These are phyloP conservation scores for Rhodotorula sp. DNA, from an alignment of 1,284 basidiomycete species.

Conservation along the genomic window DNA sequence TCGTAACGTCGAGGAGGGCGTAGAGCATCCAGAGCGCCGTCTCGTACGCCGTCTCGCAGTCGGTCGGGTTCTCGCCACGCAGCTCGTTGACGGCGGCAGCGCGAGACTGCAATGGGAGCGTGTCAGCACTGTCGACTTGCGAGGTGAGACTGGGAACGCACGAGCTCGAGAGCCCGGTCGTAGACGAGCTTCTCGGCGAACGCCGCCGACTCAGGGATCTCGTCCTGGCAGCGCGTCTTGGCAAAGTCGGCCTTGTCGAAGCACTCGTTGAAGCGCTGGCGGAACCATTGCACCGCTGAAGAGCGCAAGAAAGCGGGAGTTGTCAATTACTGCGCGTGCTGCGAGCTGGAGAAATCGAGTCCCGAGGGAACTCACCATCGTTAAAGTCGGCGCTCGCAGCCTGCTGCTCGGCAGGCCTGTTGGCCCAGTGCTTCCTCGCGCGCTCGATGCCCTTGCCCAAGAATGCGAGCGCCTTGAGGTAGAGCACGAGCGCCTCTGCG, in stretches of 20 bases:
- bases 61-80: slow-evolving; percentile 68
- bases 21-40: slow-evolving; percentile 90
- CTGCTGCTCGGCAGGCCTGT: slow-evolving; percentile 44
- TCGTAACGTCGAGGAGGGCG: slow-evolving; percentile 82
- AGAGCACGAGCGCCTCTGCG: slow-evolving; percentile 81
- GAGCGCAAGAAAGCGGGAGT: no score
- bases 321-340: neutral
- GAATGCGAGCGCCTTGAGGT: slow-evolving; percentile 90
- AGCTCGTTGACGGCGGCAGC: slow-evolving; percentile 90
- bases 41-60: slow-evolving; percentile 91
- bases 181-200: slow-evolving; percentile 59
- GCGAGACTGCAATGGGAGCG: slow-evolving; percentile 66
- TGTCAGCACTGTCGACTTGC: neutral
- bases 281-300: slow-evolving; percentile 62
- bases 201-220: slow-evolving; percentile 54
- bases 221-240: slow-evolving; percentile 54
- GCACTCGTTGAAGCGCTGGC: slow-evolving; percentile 60
- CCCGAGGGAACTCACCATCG: slow-evolving; percentile 52
- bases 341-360: no score
- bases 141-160: slow-evolving; percentile 48
- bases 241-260: slow-evolving; percentile 61
- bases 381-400: slow-evolving; percentile 56
- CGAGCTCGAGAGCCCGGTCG: slow-evolving; percentile 59
- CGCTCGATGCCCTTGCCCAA: slow-evolving; percentile 83
- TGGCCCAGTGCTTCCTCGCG: slow-evolving; percentile 54